Evolutionary conservation across 306 rosid species (phyloP).

Genomic region (Ochetophila trinervis): DNA sequence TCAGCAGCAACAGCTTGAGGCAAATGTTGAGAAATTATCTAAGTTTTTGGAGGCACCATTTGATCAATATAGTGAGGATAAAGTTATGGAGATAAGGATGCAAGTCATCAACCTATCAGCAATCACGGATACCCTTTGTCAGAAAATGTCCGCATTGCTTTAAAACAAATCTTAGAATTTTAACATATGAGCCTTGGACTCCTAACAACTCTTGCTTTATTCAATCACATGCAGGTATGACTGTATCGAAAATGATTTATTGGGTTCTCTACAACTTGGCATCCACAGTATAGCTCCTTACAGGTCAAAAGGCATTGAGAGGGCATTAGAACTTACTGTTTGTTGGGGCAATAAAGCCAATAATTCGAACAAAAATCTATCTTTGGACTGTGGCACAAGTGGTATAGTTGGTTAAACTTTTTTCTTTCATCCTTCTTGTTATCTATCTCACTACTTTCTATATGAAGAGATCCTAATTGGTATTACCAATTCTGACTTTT

Average conservation of each 20-base stretch:
- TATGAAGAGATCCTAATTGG: not conserved
- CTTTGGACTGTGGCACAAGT: conserved; percentile 40
- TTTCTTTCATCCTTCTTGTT: not conserved
- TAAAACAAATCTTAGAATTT: not conserved
- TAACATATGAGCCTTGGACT: not conserved
- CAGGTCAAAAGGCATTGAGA: conserved; percentile 88
- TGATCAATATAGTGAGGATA: conserved; percentile 49
- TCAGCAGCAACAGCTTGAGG: conserved; percentile 97
- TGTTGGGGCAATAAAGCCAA: conserved; percentile 51
- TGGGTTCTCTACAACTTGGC: conserved; percentile 68
- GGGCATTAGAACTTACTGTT: conserved; percentile 67
- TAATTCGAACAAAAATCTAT: conserved; percentile 42
- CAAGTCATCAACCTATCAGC: conserved; percentile 66
- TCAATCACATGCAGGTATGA: conserved; percentile 69
- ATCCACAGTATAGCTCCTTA: conserved; percentile 83
- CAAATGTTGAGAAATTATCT: conserved; percentile 85
- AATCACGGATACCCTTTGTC: conserved; percentile 64
- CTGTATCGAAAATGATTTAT: conserved; percentile 81
- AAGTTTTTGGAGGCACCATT: conserved; percentile 79
- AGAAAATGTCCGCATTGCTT: conserved; percentile 60
- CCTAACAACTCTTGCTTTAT: conserved; percentile 10
- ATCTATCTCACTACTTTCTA: not conserved
- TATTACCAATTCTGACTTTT: not conserved
- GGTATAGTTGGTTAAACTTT: conserved; percentile 29
- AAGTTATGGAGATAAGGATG: conserved; percentile 66